Conservation (phyloP, 2,329 filamentous ascomycete genomes). For the Aureobasidium sp. region DNA sequence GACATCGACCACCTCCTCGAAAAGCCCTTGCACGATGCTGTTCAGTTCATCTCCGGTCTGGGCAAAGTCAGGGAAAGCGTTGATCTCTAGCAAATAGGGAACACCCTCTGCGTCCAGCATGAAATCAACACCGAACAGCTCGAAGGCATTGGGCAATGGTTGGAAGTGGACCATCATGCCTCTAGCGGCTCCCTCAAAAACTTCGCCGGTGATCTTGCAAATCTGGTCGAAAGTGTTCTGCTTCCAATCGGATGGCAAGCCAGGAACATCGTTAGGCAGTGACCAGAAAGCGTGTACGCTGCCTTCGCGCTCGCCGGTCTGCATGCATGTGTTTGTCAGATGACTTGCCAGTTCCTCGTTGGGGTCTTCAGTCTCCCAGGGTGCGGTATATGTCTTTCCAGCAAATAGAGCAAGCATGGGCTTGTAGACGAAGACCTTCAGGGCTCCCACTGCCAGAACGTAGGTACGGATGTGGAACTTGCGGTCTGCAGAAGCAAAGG, state of each 20-base stretch:
- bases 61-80: constrained; percentile 92
- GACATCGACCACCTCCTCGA: constrained; percentile 63
- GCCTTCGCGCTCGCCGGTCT: constrained; percentile 52
- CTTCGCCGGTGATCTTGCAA: constrained; percentile 62
- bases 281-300: constrained; percentile 71
- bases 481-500: constrained; percentile 49
- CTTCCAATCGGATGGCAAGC: constrained; percentile 40
- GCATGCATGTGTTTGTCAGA: constrained; percentile 92
- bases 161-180: constrained; percentile 90
- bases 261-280: constrained; percentile 41
- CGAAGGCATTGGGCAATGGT: constrained; percentile 78
- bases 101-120: constrained; percentile 60
- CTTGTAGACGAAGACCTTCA: constrained; percentile 79
- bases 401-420: constrained; percentile 94
- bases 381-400: constrained; percentile 61
- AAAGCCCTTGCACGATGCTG: constrained; percentile 66
- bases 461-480: constrained; percentile 97
- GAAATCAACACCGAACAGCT: constrained; percentile 88
- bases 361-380: constrained; percentile 39
- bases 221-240: constrained; percentile 66
- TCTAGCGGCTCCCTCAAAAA: constrained; percentile 79
- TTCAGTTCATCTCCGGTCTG: constrained; percentile 76
- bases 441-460: constrained; percentile 69
- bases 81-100: constrained; percentile 80
- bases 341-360: constrained; percentile 62